Base-by-base conservation (phyloP, 257 asterid genomes). In the Thymus quinquecostatus region DNA sequence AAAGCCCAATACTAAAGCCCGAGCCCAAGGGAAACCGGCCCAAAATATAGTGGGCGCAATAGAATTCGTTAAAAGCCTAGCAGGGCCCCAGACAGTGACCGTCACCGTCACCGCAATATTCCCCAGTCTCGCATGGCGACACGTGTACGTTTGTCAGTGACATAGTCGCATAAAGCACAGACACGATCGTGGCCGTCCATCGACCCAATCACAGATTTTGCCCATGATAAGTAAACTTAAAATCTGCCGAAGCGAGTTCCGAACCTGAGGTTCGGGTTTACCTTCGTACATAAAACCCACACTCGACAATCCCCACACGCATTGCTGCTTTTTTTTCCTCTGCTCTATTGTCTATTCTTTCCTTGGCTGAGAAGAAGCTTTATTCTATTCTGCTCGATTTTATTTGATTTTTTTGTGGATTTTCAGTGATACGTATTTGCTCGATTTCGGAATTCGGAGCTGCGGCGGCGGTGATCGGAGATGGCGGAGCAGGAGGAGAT, bases 401-500 rank as follows among this genome's bases (percentile, higher is more conserved):
- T 21, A 21, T 21, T 21, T 21, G n/a, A n/a, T 21, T 21, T 21
- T 21, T 60, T 29, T 3, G 33, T 11, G 34, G 34, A 13, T 51
- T 9, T 1, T 33, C 13, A 36, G 21, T 34, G 5, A 6, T 33
- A 21, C 21, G 21, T 21, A n/a, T 50, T 47, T 53, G 2, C 27
- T 29, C 60, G 57, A 38, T 9, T 68, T 62, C 14, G 41, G 71
- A 70, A 11, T 34, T 68, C 12, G 10, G 56, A 47, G 49, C 0
- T 3, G 54, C 74, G 69, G 71, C 75, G 66, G 41, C 69, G 36
- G 43, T 44, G 79, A 63, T 66, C 72, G 34, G 57, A 34, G 47
- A 94, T 94, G 99, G 84, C 96, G 48, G 98, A 91, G 58, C 97
- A 84, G 50, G 92, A 70, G 68, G 97, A 89, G 68, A 77, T 84